Base-by-base conservation (phyloP, 441 rosid genomes). In the Hura crepitans region DNA sequence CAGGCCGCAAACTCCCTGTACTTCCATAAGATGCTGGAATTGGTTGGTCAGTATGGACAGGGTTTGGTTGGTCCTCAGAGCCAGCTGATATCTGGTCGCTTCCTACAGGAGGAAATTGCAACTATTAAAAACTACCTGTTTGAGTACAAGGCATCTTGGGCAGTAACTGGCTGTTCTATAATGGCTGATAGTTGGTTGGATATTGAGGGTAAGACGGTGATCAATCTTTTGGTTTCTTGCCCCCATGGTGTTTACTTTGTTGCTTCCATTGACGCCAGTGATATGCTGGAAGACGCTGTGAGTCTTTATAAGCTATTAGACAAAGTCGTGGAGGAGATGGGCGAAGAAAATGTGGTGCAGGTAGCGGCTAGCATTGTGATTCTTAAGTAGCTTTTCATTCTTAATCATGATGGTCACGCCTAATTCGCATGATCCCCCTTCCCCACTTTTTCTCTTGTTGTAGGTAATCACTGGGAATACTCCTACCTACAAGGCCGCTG, bases 301-400 rank as follows among this genome's bases (percentile, higher is more conserved):
- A 87, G 68, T 68, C 81, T 95, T 55, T 92, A 87, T 69, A 85
- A 82, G 78, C 77, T 81, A 75, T 76, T 95, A 75, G 98, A 95
- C 82, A 87, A 87, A 71, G 83, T 89, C 77, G 97, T 95, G 70
- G 97, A 87, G 25, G 97, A 92, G 79, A 76, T 95, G 72, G 99
- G 98, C n/a, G 97, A 90, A 82, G 96, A 88, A 75, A 81, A 90
- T 77, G 85, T 92, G 6, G 85, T 95, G 64, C 98, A 92, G 90
- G 93, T 89, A 59, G 18, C 17, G 6, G 13, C 66, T 35, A 9
- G 47, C 13, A 45, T 56, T 35, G 65, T 57, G 31, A 57, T 58
- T 27, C 42, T 59, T 27, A 8, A 9, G 72, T 43, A 57, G 63
- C 27, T 42, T 30, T 45, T 28, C 54, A n/a, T 69, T n/a, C 20